A percentile compares a stretch with the other conserved stretches of the same genome.
These are phyloP conservation scores for Boletus tylopilopsis DNA, from an alignment of 768 basidiomycete species.

Conservation along the genomic window DNA sequence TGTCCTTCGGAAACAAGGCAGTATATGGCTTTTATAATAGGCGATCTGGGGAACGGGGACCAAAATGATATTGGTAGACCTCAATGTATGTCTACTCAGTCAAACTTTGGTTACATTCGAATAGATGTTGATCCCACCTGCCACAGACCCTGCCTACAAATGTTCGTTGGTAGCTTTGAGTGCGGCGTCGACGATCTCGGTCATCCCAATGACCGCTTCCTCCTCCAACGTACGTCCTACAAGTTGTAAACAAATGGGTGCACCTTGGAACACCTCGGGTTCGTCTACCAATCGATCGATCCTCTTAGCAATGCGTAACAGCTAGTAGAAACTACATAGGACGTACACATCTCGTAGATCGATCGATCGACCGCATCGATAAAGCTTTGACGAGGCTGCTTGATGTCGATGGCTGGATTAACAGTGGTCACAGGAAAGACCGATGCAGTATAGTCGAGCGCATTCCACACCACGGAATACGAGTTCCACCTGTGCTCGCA, in stretches of 20 bases:
- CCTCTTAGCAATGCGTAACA: neutral
- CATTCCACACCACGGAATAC: conserved; percentile 67
- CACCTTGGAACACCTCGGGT: conserved; percentile 50
- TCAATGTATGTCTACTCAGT: too few relatives aligned
- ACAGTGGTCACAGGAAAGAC: conserved; percentile 65
- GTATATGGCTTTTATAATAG: too few relatives aligned
- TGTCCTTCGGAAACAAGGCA: too few relatives aligned
- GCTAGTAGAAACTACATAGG: neutral
- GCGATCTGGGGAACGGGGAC: too few relatives aligned
- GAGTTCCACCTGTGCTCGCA: conserved; percentile 35
- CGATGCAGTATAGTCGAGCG: conserved; percentile 60
- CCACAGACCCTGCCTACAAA: neutral
- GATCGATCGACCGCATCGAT: conserved; percentile 43
- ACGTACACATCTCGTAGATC: conserved; percentile 54
- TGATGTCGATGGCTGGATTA: conserved; percentile 49
- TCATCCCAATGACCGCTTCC: conserved; percentile 68
- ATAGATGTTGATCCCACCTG: neutral
- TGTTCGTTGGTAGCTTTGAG: conserved; percentile 29
- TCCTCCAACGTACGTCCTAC: conserved; percentile 71
- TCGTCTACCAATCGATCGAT: conserved; percentile 53
- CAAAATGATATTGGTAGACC: too few relatives aligned
- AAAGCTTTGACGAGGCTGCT: conserved; percentile 45
- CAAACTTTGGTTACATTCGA: too few relatives aligned
- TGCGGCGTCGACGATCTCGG: conserved; percentile 59
- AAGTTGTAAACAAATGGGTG: conserved; percentile 63